phyloP scores from a whole-genome alignment of 352 stramenopile species.

The Phytophthora boehmeriae region DNA sequence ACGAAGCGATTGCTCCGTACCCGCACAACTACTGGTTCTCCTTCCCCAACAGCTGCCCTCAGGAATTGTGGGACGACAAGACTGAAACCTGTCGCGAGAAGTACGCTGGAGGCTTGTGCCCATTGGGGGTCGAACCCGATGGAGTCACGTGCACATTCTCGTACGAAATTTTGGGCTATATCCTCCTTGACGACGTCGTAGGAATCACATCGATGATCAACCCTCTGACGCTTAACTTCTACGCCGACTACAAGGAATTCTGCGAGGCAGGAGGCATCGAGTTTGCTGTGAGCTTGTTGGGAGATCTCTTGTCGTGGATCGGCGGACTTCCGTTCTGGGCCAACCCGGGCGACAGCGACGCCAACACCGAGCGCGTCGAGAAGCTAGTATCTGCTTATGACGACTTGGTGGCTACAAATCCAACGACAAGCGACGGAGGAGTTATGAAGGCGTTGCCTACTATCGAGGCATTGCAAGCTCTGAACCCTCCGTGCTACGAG shows the following conservation, averaged over 20 bases:
- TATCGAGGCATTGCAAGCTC: slow-evolving; percentile 31
- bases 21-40: slow-evolving; percentile 84
- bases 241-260: slow-evolving; percentile 63
- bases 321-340: slow-evolving; percentile 70
- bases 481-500: slow-evolving; percentile 66
- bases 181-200: slow-evolving; percentile 69
- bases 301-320: slow-evolving; percentile 32
- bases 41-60: slow-evolving; percentile 75
- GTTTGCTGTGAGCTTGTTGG: slow-evolving; percentile 45
- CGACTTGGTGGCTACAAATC: slow-evolving; percentile 30
- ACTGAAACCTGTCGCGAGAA: slow-evolving; percentile 40
- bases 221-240: slow-evolving; percentile 38
- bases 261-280: slow-evolving; percentile 58
- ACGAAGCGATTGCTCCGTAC: slow-evolving; percentile 68
- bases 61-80: slow-evolving; percentile 47
- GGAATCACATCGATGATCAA: slow-evolving; percentile 71
- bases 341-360: slow-evolving; percentile 44
- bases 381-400: slow-evolving; percentile 60
- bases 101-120: slow-evolving; percentile 51
- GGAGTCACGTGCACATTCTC: slow-evolving; percentile 67
- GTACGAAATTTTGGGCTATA: slow-evolving; percentile 68
- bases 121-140: slow-evolving; percentile 53
- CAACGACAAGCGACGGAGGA: slow-evolving; percentile 39
- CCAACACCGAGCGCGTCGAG: slow-evolving; percentile 51
- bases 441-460: slow-evolving; percentile 56